Conservation (phyloP, 768 basidiomycete genomes). For the Lenzites betulinus region DNA sequence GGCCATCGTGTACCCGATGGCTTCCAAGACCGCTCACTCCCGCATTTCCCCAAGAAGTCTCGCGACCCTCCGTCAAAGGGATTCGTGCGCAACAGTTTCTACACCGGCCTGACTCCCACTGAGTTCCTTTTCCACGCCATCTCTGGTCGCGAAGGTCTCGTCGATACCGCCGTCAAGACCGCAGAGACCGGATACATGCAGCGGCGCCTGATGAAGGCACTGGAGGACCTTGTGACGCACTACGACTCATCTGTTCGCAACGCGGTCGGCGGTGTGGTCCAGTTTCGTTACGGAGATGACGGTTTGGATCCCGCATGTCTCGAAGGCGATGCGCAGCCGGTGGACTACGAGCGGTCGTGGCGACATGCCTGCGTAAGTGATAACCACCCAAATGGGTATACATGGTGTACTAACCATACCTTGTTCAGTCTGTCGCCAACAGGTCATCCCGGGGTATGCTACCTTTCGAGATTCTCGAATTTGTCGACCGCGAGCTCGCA, state of each 20-base stretch:
- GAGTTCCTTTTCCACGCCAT: constrained; percentile 99
- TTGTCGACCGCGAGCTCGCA: constrained; percentile 65
- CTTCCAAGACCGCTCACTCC: constrained; percentile 98
- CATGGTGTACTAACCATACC: background rate
- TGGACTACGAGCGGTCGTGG: constrained; percentile 89
- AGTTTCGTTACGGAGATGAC: constrained; percentile 97
- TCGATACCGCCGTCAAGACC: constrained; percentile 99
- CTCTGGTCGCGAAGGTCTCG: constrained; percentile 96
- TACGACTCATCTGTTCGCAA: constrained; percentile 97
- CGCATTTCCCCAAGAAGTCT: constrained; percentile 97
- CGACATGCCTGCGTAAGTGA: constrained; percentile 71
- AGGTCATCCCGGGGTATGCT: constrained; percentile 66
- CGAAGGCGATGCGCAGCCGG: constrained; percentile 93
- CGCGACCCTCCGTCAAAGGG: constrained; percentile 96
- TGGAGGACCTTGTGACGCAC: constrained; percentile 95
- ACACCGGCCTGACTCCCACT: constrained; percentile 84
- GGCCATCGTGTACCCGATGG: constrained; percentile 98
- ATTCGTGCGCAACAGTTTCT: constrained; percentile 98
- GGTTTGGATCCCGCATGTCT: constrained; percentile 95
- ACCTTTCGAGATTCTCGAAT: constrained; percentile 83
- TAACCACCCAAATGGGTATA: background rate
- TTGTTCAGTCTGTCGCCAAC: constrained; percentile 59
- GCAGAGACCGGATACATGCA: constrained; percentile 99
- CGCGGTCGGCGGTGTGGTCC: constrained; percentile 92
- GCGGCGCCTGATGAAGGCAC: constrained; percentile 96